Evolutionary conservation across 2,329 filamentous ascomycete species (phyloP).

Genomic region (Sarocladium strictum): DNA sequence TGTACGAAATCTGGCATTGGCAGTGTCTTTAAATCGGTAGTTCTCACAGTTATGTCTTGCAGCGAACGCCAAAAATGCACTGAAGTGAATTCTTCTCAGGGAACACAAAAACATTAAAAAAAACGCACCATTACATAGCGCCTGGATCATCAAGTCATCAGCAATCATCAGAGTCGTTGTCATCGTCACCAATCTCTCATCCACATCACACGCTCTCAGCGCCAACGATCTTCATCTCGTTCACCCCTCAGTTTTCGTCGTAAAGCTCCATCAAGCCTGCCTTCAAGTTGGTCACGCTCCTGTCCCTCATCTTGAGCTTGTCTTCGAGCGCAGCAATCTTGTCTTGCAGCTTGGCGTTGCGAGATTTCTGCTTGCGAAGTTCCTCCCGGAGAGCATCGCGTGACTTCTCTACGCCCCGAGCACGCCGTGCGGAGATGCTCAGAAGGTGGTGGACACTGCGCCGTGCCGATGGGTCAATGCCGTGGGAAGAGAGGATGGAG

Average conservation of each 20-base stretch:
- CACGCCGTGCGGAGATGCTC: conserved; percentile 48
- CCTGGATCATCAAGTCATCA: too few species aligned
- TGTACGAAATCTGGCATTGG: too few species aligned
- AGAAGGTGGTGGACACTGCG: conserved; percentile 38
- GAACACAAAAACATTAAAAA: too few species aligned
- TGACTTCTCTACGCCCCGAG: conserved; percentile 56
- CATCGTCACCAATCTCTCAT: too few species aligned
- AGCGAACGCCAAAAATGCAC: too few species aligned
- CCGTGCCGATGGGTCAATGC: conserved; percentile 31
- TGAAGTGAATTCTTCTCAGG: too few species aligned
- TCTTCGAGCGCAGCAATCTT: conserved; percentile 34
- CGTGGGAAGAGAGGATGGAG: conserved; percentile 37
- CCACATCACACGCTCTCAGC: not conserved
- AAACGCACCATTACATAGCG: too few species aligned
- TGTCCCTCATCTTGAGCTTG: conserved; percentile 23
- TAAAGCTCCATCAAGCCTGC: conserved; percentile 30
- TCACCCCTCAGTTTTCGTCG: conserved; percentile 16
- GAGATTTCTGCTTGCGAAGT: conserved; percentile 55
- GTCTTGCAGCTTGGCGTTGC: conserved; percentile 29
- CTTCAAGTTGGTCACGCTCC: conserved; percentile 31
- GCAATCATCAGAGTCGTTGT: too few species aligned
- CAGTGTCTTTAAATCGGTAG: too few species aligned
- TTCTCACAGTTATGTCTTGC: not conserved
- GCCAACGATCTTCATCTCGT: not conserved
- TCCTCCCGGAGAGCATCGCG: conserved; percentile 60